A percentile compares a stretch with the other conserved stretches of the same genome.
Evolutionary conservation across 1,284 basidiomycete genomes (phyloP).

Genomic region (Cryptococcus depauperatus): DNA sequence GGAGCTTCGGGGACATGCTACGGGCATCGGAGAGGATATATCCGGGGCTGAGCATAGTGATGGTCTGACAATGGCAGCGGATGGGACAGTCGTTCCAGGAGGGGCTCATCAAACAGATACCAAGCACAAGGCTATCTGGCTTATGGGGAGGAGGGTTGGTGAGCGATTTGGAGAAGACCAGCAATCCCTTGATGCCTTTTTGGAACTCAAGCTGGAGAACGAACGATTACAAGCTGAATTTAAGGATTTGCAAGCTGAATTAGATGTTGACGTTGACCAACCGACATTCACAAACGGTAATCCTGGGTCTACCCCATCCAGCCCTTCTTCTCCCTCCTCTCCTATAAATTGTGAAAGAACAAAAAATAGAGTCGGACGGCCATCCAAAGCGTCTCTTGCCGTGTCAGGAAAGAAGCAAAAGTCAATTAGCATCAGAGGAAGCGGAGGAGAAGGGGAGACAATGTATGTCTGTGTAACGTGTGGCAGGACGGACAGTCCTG

Average conservation of each 20-base stretch:
- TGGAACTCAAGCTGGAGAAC: slow-evolving; percentile 44
- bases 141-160: slow-evolving; percentile 35
- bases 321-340: neutral
- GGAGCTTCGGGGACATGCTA: slow-evolving; percentile 32
- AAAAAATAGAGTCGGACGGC: slow-evolving; percentile 6
- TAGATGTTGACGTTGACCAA: slow-evolving; percentile 17
- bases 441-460: slow-evolving; percentile 20
- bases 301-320: neutral
- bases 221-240: slow-evolving; percentile 39
- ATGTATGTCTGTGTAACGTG: slow-evolving; percentile 44
- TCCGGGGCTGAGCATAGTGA: neutral
- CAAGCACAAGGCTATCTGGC: slow-evolving; percentile 37
- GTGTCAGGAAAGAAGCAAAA: slow-evolving; percentile 15
- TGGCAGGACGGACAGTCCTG: slow-evolving; percentile 43
- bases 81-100: slow-evolving; percentile 18
- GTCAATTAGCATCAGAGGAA: neutral
- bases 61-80: slow-evolving; percentile 8
- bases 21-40: slow-evolving; percentile 18
- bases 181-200: slow-evolving; percentile 34
- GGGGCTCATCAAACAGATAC: slow-evolving; percentile 7
- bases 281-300: neutral
- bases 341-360: slow-evolving; percentile 1
- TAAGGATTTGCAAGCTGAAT: slow-evolving; percentile 27
- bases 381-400: slow-evolving; percentile 8
- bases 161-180: slow-evolving; percentile 15